Percentiles rank a stretch among this genome's conserved stretches.
Conservation (phyloP, 1,139 yeast species). For the Wickerhamiella infanticola region DNA sequence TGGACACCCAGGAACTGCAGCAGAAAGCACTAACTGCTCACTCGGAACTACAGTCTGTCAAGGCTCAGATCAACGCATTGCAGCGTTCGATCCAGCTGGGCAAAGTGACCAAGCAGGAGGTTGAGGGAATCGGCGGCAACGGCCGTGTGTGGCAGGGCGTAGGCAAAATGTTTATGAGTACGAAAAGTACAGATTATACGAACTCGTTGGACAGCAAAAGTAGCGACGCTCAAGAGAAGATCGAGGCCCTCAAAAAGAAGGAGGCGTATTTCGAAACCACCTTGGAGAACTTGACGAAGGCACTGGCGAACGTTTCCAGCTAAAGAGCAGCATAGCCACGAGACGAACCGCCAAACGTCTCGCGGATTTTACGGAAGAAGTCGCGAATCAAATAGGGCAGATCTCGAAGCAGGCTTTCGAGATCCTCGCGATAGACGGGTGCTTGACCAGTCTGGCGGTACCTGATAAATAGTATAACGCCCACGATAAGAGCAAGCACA, state of each 20-base stretch:
- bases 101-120: slow-evolving; percentile 39
- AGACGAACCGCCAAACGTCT: slow-evolving; percentile 63
- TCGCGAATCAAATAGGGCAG: slow-evolving; percentile 68
- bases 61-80: slow-evolving; percentile 40
- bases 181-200: slow-evolving; percentile 33
- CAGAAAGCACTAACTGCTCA: slow-evolving; percentile 16
- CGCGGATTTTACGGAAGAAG: slow-evolving; percentile 51
- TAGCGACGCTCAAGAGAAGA: slow-evolving; percentile 39
- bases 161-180: slow-evolving; percentile 43
- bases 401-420: slow-evolving; percentile 44
- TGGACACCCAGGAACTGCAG: slow-evolving; percentile 31
- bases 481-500: slow-evolving; percentile 52
- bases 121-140: slow-evolving; percentile 26
- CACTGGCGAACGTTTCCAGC: slow-evolving; percentile 35
- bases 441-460: slow-evolving; percentile 23
- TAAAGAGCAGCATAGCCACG: slow-evolving; percentile 88
- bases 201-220: slow-evolving; percentile 37
- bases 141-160: slow-evolving; percentile 68
- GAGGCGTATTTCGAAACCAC: slow-evolving; percentile 61
- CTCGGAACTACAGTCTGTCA: slow-evolving; percentile 50
- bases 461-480: slow-evolving; percentile 70
- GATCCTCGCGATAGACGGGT: slow-evolving; percentile 30
- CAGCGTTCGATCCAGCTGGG: slow-evolving; percentile 45
- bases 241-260: slow-evolving; percentile 50
- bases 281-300: slow-evolving; percentile 53